Evolutionary conservation across 2,329 filamentous ascomycete species (phyloP), one percentile per base, ranked within the genome.

Genomic region (Clonostachys chloroleuca): DNA sequence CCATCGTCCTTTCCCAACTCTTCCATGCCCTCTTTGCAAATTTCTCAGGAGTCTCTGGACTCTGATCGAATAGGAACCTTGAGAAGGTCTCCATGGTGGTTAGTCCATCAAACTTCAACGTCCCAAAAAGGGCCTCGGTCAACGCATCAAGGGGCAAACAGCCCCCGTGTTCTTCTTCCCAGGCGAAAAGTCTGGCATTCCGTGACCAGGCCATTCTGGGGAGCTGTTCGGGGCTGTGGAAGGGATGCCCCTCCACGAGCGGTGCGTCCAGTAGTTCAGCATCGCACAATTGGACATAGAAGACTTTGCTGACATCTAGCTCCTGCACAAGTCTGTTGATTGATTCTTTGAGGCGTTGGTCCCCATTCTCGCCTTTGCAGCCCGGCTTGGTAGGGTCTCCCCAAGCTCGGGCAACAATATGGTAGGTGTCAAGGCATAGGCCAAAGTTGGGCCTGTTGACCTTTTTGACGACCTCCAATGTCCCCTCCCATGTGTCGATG

Each of bases 271-370:
- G 70, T 5, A 76, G 71, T 60, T 89, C 85, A 2, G 81, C 88
- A 57, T 92, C 87, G 6, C 87, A 87, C 9, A 92, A 75, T 59
- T 94, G 88, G 2, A 92, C 72, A 56, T 87, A 88, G 56, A 90
- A 89, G 1, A 92, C 73, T 60, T 86, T 89, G 40, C 67, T 61
- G 3, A 79, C 70, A 51, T 89, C 79, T 7, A 90, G 2, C 68
- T 54, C 0, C 82, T 63, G 7, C 90, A 66, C 5, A 10, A 89
- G 65, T 6, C 74, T 67, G 24, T 67, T 58, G 36, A 89, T 64
- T 1, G 82, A 84, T 2, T 69, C 66, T 8, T 64, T 60, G 2
- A 87, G 72, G 1, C 73, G 76, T 6, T 68, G 65, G 3, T 86
- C 79, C 8, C 80, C 84, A 49, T 80, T 70, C 0, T 64, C 52